Percentiles rank a stretch among this genome's conserved stretches.
These are phyloP conservation scores for Penicillium expansum DNA, from an alignment of 2,329 filamentous ascomycete genomes.

Conservation along the genomic window DNA sequence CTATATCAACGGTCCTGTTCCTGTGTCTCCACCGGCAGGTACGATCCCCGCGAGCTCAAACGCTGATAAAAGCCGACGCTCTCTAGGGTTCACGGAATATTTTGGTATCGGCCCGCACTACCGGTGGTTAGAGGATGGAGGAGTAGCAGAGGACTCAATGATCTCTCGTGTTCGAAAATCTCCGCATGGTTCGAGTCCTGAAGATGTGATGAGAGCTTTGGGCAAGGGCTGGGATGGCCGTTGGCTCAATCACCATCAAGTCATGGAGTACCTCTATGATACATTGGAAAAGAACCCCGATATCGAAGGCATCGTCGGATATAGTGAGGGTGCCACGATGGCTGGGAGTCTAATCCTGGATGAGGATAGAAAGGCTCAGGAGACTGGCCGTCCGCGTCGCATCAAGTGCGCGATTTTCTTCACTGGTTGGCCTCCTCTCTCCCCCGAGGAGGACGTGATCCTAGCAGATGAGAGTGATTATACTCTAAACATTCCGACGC, in stretches of 20 bases:
- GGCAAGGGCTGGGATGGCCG: slow-evolving; percentile 17
- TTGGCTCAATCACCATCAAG: slow-evolving; percentile 16
- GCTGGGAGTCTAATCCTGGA: slow-evolving; percentile 55
- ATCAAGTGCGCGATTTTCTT: slow-evolving; percentile 52
- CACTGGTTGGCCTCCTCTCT: slow-evolving; percentile 46
- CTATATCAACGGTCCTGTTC: slow-evolving; percentile 22
- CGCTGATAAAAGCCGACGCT: background rate
- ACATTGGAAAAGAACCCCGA: slow-evolving; percentile 43
- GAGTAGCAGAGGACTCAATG: slow-evolving; percentile 23
- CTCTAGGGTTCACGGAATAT: slow-evolving; percentile 21
- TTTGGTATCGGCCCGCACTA: slow-evolving; percentile 23
- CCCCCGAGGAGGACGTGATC: slow-evolving; percentile 31
- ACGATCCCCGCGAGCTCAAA: background rate
- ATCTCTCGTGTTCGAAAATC: slow-evolving; percentile 24
- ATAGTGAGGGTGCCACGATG: slow-evolving; percentile 59
- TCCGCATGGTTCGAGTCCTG: slow-evolving; percentile 19
- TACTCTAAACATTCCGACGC: slow-evolving; percentile 41
- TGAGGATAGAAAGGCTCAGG: slow-evolving; percentile 44
- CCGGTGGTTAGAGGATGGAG: slow-evolving; percentile 24
- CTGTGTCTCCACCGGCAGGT: slow-evolving; percentile 19
- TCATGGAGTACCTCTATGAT: slow-evolving; percentile 39
- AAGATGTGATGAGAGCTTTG: slow-evolving; percentile 20
- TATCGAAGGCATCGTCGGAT: slow-evolving; percentile 58
- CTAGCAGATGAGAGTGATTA: slow-evolving; percentile 43
- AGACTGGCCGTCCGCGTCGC: slow-evolving; percentile 36